These are phyloP conservation scores for Coemansia aciculifera DNA, from an alignment of 192 early-diverging fungal genomes.

Conservation along the genomic window DNA sequence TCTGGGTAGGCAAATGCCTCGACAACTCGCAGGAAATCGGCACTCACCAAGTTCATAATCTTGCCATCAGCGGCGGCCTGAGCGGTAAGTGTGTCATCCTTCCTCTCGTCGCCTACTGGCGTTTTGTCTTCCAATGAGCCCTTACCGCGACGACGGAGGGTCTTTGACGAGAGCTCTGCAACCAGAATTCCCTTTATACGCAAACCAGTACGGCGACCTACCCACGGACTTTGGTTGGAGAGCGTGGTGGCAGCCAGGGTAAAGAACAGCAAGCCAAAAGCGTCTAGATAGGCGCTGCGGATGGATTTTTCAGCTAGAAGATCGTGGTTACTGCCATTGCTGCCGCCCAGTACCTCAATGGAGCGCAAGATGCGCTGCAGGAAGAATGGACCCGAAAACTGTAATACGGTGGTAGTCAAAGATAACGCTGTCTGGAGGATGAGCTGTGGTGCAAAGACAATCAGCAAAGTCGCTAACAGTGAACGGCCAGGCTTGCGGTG, in stretches of 20 bases:
- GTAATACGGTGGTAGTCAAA: conserved; percentile 22
- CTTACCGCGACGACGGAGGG: conserved; percentile 59
- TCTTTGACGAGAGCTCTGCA: conserved; percentile 68
- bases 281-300: conserved; percentile 59
- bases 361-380: conserved; percentile 59
- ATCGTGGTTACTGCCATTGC: neutral
- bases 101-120: conserved; percentile 14
- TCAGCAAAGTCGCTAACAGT: conserved; percentile 32
- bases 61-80: conserved; percentile 58
- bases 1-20: conserved; percentile 59
- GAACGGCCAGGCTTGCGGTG: conserved; percentile 27
- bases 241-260: conserved; percentile 43
- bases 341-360: conserved; percentile 48
- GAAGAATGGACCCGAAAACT: conserved; percentile 60
- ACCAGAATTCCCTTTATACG: conserved; percentile 62
- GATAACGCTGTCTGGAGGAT: conserved; percentile 41
- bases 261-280: conserved; percentile 60
- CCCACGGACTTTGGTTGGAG: conserved; percentile 60
- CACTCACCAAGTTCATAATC: conserved; percentile 71
- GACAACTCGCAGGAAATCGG: conserved; percentile 65
- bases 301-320: neutral
- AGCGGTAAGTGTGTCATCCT: conserved; percentile 22
- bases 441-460: conserved; percentile 50
- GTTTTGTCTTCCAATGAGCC: conserved; percentile 54
- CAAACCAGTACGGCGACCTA: conserved; percentile 66